Evolutionary conservation across 2,329 filamentous ascomycete genomes (phyloP), one percentile per base, ranked within the genome.

Genomic region (Acarospora socialis): DNA sequence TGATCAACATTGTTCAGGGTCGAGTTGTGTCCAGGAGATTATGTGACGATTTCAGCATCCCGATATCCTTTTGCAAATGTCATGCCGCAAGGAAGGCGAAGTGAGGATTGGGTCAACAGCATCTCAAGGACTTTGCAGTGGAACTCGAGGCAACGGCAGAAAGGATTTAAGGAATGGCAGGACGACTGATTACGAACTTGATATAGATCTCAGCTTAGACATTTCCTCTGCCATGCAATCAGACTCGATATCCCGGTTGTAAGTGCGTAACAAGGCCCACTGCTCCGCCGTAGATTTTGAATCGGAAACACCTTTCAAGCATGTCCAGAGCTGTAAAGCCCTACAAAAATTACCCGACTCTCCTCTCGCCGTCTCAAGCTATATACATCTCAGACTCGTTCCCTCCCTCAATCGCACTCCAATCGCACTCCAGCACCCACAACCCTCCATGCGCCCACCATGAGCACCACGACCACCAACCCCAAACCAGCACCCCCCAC

Each of bases 31-130:
- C 60, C 61, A 1, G 63, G 63, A 7, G 63, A 66, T 45, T 66
- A 66, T 41, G 59, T 66, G 21, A 66, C 61, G 0, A 59, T 66
- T n/a, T 63, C 59, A 6, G 63, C 63, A 10, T 64, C 60, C 5
- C 50, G 61, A 35, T 66, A 63, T 43, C 63, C 63, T 2, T 66
- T 65, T 48, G 61, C 62, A 14, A 63, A 61, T 43, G 60, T 66
- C 17, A 47, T 63, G 40, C 60, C 60, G 4, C 48, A 53, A 5
- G 52, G 50, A 5, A 50, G 54, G 23, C 52, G 58, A 7, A 60
- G 58, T 18, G 60, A 65, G 35, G 60, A 63, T 28, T 66, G 62
- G 62, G 55, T 66, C 32, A 56, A 59, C 24, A 63, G 60, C 41
- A 63, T 66, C 29, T 62, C 58, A 1, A 60, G 60, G 40, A 65